Percentiles rank a stretch among this genome's conserved stretches.
Conservation (phyloP, 306 rosid genomes). For the Vigna nakashimae region DNA sequence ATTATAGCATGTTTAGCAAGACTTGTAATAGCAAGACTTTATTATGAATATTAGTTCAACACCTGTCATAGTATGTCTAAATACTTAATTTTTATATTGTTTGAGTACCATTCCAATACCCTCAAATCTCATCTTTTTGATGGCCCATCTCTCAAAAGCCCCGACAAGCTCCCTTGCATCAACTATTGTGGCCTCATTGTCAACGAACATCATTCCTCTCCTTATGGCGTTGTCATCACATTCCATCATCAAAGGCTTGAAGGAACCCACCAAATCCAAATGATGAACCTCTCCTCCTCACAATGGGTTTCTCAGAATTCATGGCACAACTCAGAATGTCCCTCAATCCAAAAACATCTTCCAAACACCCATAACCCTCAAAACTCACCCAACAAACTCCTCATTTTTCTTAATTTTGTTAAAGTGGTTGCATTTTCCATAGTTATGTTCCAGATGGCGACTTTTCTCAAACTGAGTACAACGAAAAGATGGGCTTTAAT, state of each 20-base stretch:
- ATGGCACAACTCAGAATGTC: conserved; percentile 93
- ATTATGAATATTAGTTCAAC: too few relatives aligned
- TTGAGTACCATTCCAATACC: conserved; percentile 15
- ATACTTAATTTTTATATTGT: too few relatives aligned
- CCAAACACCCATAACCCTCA: conserved; percentile 66
- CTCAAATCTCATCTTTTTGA: conserved; percentile 63
- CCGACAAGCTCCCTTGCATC: conserved; percentile 95
- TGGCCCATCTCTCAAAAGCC: conserved; percentile 84
- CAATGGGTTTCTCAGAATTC: conserved; percentile 77
- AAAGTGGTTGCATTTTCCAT: conserved; percentile 64
- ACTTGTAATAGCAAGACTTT: too few relatives aligned
- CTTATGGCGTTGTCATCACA: conserved; percentile 84
- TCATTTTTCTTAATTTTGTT: conserved; percentile 46
- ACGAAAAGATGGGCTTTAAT: conserved; percentile 78
- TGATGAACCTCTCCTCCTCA: conserved; percentile 72
- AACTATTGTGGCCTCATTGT: conserved; percentile 75
- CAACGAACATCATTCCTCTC: conserved; percentile 82
- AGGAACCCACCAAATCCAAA: conserved; percentile 92
- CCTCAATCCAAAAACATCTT: conserved; percentile 62
- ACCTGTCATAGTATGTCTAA: too few relatives aligned
- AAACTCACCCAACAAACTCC: conserved; percentile 56
- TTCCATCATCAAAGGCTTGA: conserved; percentile 82
- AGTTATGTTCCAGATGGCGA: conserved; percentile 81
- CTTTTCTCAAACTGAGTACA: conserved; percentile 69
- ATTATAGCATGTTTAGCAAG: too few relatives aligned